A percentile compares a stretch with the other conserved stretches of the same genome.
These are phyloP conservation scores for Paramecium tetraurelia DNA, from an alignment of 73 alveolate species.

Conservation along the genomic window DNA sequence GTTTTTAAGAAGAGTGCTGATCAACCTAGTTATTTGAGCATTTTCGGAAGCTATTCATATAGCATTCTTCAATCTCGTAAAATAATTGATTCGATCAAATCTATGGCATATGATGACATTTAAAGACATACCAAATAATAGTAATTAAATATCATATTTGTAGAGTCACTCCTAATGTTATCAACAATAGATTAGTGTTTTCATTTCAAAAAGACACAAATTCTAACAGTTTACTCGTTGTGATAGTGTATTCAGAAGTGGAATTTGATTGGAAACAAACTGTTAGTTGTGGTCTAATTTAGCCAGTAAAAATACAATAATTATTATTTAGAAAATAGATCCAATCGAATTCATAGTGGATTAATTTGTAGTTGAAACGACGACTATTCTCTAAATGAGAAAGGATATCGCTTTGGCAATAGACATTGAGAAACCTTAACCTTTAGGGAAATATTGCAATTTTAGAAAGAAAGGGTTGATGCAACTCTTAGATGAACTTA, in stretches of 20 bases:
- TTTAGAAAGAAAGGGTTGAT: conserved; percentile 10
- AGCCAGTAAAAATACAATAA: neutral
- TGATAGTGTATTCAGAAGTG: neutral
- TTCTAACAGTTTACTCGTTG: neutral
- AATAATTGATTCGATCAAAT: neutral
- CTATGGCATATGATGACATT: neutral
- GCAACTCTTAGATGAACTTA: conserved; percentile 7
- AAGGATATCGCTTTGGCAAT: neutral
- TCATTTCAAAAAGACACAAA: neutral
- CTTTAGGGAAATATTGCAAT: neutral
- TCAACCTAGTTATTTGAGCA: neutral
- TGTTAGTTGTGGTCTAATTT: neutral
- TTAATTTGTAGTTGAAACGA: neutral
- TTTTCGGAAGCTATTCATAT: conserved; percentile 26
- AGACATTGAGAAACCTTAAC: neutral
- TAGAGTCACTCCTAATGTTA: neutral
- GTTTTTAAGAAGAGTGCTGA: neutral
- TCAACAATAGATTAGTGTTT: neutral
- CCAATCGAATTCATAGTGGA: conserved; percentile 23
- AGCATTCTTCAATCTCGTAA: neutral
- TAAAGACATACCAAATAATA: neutral
- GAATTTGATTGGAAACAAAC: conserved; percentile 37
- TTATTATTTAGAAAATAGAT: neutral
- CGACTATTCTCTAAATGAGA: neutral
- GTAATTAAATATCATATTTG: neutral